Percentiles rank a stretch among this genome's conserved stretches.
Evolutionary conservation across 495 filamentous ascomycete genomes (phyloP).

Genomic region (Penicillium waksmanii): DNA sequence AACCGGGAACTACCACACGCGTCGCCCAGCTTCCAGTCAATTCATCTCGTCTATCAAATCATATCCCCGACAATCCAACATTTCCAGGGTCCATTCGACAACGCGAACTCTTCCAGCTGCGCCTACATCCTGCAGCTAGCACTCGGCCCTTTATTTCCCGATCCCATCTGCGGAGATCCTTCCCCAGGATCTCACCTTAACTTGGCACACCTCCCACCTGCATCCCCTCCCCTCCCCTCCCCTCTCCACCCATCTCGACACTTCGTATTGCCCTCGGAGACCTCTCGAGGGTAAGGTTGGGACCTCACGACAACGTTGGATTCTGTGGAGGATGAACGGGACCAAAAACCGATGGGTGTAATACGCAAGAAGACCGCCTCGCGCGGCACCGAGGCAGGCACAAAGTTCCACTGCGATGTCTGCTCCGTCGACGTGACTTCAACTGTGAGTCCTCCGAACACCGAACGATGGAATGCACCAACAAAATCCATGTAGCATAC

Average conservation of each 20-base stretch:
- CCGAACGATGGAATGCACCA: conserved; percentile 18
- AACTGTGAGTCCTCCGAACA: conserved; percentile 59
- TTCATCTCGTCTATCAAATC: too few species aligned
- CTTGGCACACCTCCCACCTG: conserved; percentile 11
- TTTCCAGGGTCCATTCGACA: too few species aligned
- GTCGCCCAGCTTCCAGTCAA: too few species aligned
- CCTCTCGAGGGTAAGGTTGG: conserved; percentile 36
- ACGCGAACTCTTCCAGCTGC: too few species aligned
- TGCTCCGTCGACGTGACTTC: conserved; percentile 95
- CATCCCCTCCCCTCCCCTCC: conserved; percentile 15
- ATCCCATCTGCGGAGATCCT: conserved; percentile 31
- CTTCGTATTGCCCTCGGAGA: conserved; percentile 34
- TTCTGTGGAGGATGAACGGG: conserved; percentile 48
- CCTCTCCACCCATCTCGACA: conserved; percentile 8
- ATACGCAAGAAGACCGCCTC: conserved; percentile 94
- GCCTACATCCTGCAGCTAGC: too few species aligned
- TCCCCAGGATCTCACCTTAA: conserved; percentile 28
- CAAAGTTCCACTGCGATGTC: conserved; percentile 94
- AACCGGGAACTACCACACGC: too few species aligned
- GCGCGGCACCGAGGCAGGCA: conserved; percentile 86
- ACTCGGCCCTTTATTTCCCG: conserved; percentile 4
- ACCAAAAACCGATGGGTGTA: conserved; percentile 73
- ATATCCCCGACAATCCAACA: too few species aligned
- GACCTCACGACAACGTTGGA: conserved; percentile 41
- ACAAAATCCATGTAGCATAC: neutral